A percentile compares a stretch with the other conserved stretches of the same genome.
Conservation (phyloP, 805 yeast genomes). For the Cyberlindnera japonica region DNA sequence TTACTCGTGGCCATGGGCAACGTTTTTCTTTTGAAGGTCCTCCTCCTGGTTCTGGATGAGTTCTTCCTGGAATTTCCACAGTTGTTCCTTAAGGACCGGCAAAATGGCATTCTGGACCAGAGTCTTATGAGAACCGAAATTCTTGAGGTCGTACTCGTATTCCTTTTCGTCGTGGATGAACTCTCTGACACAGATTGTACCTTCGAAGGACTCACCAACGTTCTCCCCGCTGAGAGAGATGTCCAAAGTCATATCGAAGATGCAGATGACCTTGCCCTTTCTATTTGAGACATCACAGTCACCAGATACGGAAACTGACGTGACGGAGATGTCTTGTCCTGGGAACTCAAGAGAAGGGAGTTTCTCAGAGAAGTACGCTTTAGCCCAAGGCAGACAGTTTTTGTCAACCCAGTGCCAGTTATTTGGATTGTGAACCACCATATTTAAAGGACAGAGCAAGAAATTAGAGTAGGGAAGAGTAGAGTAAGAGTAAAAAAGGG, state of each 20-base stretch:
- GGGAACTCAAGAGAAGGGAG: constrained; percentile 28
- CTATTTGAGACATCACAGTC: constrained; percentile 84
- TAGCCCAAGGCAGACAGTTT: constrained; percentile 92
- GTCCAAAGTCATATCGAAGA: constrained; percentile 59
- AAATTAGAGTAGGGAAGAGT: not conserved
- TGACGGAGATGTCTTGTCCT: constrained; percentile 31
- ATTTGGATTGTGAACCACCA: constrained; percentile 82
- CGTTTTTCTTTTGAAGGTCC: constrained; percentile 47
- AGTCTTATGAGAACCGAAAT: constrained; percentile 34
- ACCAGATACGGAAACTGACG: constrained; percentile 48
- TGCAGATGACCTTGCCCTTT: constrained; percentile 75
- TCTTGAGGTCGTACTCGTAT: constrained; percentile 54
- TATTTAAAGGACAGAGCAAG: too few relatives aligned
- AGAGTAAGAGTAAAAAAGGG: too few relatives aligned
- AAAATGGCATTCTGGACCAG: constrained; percentile 44
- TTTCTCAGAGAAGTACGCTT: constrained; percentile 50
- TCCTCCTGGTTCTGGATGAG: constrained; percentile 58
- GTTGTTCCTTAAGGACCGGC: constrained; percentile 46
- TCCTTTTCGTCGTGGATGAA: constrained; percentile 76
- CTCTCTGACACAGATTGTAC: constrained; percentile 54
- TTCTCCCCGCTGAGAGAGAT: constrained; percentile 41
- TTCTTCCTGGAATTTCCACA: constrained; percentile 59
- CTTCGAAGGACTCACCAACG: constrained; percentile 37
- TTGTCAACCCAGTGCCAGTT: constrained; percentile 99
- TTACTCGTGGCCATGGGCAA: constrained; percentile 8